phyloP scores from a whole-genome alignment of 805 yeast species.

The Kockiozyma suomiensis region DNA sequence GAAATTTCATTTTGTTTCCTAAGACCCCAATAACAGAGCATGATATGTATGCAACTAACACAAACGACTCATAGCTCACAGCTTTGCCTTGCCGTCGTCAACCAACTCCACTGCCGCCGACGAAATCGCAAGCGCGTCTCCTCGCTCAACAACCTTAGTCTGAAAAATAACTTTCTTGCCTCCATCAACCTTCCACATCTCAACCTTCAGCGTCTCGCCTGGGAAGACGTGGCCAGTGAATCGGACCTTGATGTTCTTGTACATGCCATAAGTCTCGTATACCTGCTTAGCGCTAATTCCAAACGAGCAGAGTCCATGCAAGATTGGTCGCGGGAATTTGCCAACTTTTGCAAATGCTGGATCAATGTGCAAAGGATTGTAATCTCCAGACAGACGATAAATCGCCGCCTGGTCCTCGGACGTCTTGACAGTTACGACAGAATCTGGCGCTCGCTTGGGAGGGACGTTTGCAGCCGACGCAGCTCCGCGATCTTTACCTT shows the following conservation, averaged over 20 bases:
- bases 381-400: constrained; percentile 90
- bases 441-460: constrained; percentile 69
- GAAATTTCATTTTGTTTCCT: too few relatives aligned
- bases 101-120: constrained; percentile 79
- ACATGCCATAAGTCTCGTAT: constrained; percentile 77
- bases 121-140: constrained; percentile 70
- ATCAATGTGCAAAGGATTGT: constrained; percentile 90
- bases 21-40: too few relatives aligned
- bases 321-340: constrained; percentile 79
- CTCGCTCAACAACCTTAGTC: constrained; percentile 75
- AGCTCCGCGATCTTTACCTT: constrained; percentile 60
- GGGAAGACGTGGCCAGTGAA: constrained; percentile 92
- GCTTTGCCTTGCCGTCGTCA: constrained; percentile 25
- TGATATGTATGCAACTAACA: too few relatives aligned
- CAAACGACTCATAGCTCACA: constrained; percentile 12
- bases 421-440: constrained; percentile 59
- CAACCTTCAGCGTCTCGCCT: constrained; percentile 80
- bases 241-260: constrained; percentile 83
- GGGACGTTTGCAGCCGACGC: constrained; percentile 65
- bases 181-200: constrained; percentile 72
- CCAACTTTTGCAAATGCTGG: constrained; percentile 88
- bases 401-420: constrained; percentile 78
- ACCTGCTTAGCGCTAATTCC: constrained; percentile 80
- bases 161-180: constrained; percentile 75
- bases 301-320: constrained; percentile 88